These are phyloP conservation scores for Colletotrichum musicola DNA, from an alignment of 2,329 filamentous ascomycete species.

Conservation along the genomic window DNA sequence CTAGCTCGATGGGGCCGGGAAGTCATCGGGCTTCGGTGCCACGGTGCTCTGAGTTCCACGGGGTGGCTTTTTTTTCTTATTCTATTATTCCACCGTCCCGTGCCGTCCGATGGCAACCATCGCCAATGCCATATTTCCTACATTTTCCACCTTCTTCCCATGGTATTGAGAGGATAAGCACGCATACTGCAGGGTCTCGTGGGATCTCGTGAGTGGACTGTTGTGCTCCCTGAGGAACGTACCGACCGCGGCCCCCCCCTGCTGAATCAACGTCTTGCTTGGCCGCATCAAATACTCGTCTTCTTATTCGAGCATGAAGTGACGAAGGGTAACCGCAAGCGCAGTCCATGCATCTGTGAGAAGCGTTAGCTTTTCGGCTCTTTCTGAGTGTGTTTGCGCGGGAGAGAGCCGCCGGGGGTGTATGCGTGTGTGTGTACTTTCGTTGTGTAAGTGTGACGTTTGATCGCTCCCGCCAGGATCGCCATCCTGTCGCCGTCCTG, in stretches of 20 bases:
- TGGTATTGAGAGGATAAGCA: constrained; percentile 13
- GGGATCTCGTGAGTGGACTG: constrained; percentile 27
- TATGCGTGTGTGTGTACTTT: neutral
- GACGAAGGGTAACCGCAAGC: constrained; percentile 3
- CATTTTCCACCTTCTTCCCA: neutral
- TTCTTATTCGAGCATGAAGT: neutral
- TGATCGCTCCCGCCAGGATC: neutral
- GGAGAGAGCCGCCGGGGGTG: neutral
- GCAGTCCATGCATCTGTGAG: neutral
- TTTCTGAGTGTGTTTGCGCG: neutral
- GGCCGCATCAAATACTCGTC: constrained; percentile 7
- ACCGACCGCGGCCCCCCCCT: neutral
- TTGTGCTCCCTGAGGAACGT: neutral
- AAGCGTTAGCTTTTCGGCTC: neutral
- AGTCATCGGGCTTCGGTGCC: neutral
- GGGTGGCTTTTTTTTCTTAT: neutral
- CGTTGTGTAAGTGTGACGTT: neutral
- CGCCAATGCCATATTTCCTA: neutral
- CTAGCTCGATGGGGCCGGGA: constrained; percentile 32
- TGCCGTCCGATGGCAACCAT: constrained; percentile 9
- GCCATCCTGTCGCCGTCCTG: constrained; percentile 3
- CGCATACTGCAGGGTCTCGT: constrained; percentile 34
- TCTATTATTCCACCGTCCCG: constrained; percentile 3
- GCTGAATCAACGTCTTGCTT: constrained; percentile 20
- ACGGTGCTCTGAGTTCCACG: neutral